Evolutionary conservation across 2,329 filamentous ascomycete genomes (phyloP), one percentile per base, ranked within the genome.

Genomic region (Calonectria naviculata): DNA sequence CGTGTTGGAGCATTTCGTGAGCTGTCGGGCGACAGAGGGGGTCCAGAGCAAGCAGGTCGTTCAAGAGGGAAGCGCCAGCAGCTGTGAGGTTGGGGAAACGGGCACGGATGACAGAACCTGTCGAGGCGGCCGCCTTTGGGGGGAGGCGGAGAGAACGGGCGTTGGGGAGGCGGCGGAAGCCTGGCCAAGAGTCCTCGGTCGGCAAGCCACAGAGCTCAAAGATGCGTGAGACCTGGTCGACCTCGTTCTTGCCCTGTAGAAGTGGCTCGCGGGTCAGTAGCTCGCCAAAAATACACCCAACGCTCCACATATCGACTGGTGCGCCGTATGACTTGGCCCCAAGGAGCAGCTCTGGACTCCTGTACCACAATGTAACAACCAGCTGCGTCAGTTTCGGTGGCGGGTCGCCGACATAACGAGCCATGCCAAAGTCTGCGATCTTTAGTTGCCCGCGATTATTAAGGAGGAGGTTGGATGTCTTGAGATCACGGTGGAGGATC

Each of bases 351-450:
- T 98, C 97, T 0, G 97, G 97, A 0, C 94, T 90, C 68, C 97
- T 94, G 83, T 99, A 99, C 97, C 97, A 99, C 8, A 99, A 89
- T 8, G 97, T 99, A 21, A 98, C 96, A 73, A 99, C 97, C 56
- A 98, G 90, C 80, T 96, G 93, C 3, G 97, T 98, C 71, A 98
- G 89, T 73, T 93, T 93, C 1, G 92, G 89, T 0, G 92, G 87
- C 5, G 96, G 95, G 76, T 94, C 91, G 62, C 93, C 93, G 67
- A 94, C 93, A 84, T 97, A 97, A 31, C 97, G 91, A 4, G 97
- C 96, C 95, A 99, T 98, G 82, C 97, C 97, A 81, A 99, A 99
- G 84, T 99, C 97, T 71, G 97, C 97, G 74, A 99, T 93, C 84
- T 98, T 98, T 83, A 99, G 92, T 81, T 94, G 92, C 54, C 97